Base-by-base conservation (phyloP, 1,284 basidiomycete species). In the Hymenochaete sp. region DNA sequence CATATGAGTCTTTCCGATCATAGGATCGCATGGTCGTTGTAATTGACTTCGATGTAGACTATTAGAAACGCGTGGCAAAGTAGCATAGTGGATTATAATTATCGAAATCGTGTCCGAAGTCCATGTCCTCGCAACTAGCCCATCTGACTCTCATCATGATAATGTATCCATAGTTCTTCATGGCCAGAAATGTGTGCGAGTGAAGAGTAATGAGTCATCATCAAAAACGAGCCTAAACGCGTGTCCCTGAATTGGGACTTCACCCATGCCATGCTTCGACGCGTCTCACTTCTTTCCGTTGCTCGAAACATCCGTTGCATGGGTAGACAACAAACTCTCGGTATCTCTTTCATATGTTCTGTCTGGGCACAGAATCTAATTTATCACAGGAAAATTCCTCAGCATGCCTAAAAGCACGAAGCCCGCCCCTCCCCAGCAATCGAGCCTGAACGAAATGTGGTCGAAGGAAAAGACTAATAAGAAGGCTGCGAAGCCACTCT, bases 401-500 rank as follows among this genome's bases (percentile, higher is more conserved):
- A 67, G 71, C 42, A 82, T 84, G 78, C 79, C 84, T 0, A 71
- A 72, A 52, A 70, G 68, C 31, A 58, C 62, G 33, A 85, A 82
- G 59, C 54, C 72, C 21, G 61, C 79, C 2, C 79, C 80, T 7
- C 72, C 66, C 26, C 82, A 85, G 51, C 83, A 87, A 60, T 68
- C 82, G 16, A 85, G 66, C 55, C 70, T 89, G 26, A 70, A 73
- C 50, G 82, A 86, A 49, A 70, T 84, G 67, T 88, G 82, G 81
- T n/a, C n/a, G 68, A 68, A 29, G 67, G 64, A 51, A 77, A 75
- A 40, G 29, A 38, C 59, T 73, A 35, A 35, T 19, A 35, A 19
- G 32, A n/a, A n/a, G n/a, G n/a, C n/a, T n/a, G n/a, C n/a, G n/a
- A n/a, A 66, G 56, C 66, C 64, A 50, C 53, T 54, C n/a, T 35